These are phyloP conservation scores for Deuterostichococcus epilithicus DNA, from an alignment of 139 green algal genomes.

Conservation along the genomic window DNA sequence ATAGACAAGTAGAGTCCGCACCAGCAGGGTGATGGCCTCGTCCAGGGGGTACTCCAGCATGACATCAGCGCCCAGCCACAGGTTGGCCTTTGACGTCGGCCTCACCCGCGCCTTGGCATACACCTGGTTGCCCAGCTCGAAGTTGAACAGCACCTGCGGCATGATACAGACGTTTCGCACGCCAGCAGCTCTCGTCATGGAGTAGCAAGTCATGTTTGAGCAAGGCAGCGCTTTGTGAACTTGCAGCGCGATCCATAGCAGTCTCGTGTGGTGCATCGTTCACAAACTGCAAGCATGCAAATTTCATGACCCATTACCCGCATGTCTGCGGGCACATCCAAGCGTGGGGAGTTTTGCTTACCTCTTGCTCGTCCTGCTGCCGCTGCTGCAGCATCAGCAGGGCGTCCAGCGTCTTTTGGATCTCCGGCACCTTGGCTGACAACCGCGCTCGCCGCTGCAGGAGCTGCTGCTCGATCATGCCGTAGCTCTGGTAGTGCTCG, in stretches of 20 bases:
- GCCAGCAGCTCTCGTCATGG: too few relatives aligned
- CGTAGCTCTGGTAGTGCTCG: slow-evolving; percentile 39
- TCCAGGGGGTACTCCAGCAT: slow-evolving; percentile 77
- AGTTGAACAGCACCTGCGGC: slow-evolving; percentile 43
- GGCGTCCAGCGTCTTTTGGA: slow-evolving; percentile 44
- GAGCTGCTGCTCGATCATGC: slow-evolving; percentile 41
- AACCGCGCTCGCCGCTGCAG: slow-evolving; percentile 35
- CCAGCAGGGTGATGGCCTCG: slow-evolving; percentile 57
- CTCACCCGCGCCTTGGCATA: slow-evolving; percentile 55
- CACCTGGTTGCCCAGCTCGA: slow-evolving; percentile 61
- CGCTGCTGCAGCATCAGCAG: slow-evolving; percentile 40
- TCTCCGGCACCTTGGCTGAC: slow-evolving; percentile 47
- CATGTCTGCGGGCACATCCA: too few relatives aligned
- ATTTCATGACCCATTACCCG: too few relatives aligned
- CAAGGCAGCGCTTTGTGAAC: too few relatives aligned
- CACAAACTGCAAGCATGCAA: too few relatives aligned
- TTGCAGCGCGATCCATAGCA: too few relatives aligned
- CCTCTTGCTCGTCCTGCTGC: slow-evolving; percentile 19
- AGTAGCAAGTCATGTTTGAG: too few relatives aligned
- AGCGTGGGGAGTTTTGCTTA: too few relatives aligned
- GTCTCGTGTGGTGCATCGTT: too few relatives aligned
- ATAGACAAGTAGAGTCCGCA: background rate
- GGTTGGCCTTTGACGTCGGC: slow-evolving; percentile 40
- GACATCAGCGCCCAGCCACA: slow-evolving; percentile 81
- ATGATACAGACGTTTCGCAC: background rate